Conservation (phyloP, 306 rosid genomes). For the Lupinus albus region DNA sequence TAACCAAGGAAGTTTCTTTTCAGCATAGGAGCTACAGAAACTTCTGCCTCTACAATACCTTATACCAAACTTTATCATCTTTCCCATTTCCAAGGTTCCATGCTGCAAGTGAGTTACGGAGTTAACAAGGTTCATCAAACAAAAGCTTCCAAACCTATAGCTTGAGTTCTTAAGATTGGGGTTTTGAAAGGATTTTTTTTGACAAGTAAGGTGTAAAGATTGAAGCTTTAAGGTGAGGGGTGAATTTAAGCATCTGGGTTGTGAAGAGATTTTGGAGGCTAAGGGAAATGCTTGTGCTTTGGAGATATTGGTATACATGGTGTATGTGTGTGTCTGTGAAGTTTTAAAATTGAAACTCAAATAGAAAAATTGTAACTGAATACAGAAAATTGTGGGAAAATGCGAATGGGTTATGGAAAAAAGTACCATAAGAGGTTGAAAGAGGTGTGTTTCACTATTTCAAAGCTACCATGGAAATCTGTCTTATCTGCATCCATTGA, state of each 20-base stretch:
- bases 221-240: conserved; percentile 46
- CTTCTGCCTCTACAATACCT: conserved; percentile 48
- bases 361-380: conserved; percentile 5
- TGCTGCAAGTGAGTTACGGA: background rate
- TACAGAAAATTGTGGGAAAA: background rate
- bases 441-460: background rate
- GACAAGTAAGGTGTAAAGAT: conserved; percentile 43
- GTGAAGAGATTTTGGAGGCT: conserved; percentile 58
- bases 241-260: conserved; percentile 55
- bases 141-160: conserved; percentile 31
- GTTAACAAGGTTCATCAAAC: conserved; percentile 30
- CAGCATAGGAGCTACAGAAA: conserved; percentile 45
- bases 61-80: conserved; percentile 43
- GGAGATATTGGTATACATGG: conserved; percentile 62
- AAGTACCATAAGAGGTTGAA: background rate
- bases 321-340: background rate
- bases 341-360: background rate
- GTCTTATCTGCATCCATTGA: conserved; percentile 46
- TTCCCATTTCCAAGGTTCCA: conserved; percentile 36
- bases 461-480: background rate
- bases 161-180: conserved; percentile 26
- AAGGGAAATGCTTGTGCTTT: conserved; percentile 63
- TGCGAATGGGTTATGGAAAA: background rate
- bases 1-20: conserved; percentile 74
- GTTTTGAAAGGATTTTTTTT: conserved; percentile 49